Conservation (phyloP, 2,329 filamentous ascomycete species). For the Paracoccidioides brasiliensis region DNA sequence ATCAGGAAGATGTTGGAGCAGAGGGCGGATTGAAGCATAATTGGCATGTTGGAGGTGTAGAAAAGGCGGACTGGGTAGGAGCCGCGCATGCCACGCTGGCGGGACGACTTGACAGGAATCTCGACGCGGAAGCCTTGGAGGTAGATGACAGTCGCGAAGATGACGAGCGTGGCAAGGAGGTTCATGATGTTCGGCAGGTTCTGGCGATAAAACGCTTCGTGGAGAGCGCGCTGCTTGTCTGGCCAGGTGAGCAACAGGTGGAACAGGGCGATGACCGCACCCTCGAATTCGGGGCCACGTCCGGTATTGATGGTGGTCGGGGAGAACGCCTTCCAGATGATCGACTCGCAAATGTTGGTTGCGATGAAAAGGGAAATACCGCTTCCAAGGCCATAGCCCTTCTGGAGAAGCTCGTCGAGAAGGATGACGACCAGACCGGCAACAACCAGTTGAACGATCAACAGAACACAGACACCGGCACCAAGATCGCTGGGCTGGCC, state of each 20-base stretch:
- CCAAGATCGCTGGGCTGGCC: slow-evolving; percentile 93
- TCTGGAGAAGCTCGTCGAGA: slow-evolving; percentile 96
- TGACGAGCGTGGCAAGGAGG: slow-evolving; percentile 77
- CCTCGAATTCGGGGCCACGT: slow-evolving; percentile 72
- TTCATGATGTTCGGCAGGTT: slow-evolving; percentile 99
- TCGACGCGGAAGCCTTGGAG: slow-evolving; percentile 98
- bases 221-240: slow-evolving; percentile 97
- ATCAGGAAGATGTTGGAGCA: slow-evolving; percentile 99
- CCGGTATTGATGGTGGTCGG: slow-evolving; percentile 99
- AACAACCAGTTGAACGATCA: slow-evolving; percentile 94
- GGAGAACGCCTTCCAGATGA: slow-evolving; percentile 99
- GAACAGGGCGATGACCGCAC: slow-evolving; percentile 13
- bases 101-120: slow-evolving; percentile 98
- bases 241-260: slow-evolving; percentile 56
- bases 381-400: slow-evolving; percentile 95
- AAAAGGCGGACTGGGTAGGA: slow-evolving; percentile 98
- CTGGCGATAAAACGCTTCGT: slow-evolving; percentile 98
- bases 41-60: slow-evolving; percentile 99
- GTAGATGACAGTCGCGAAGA: slow-evolving; percentile 98
- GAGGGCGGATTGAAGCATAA: slow-evolving; percentile 98
- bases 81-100: slow-evolving; percentile 95
- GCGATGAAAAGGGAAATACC: slow-evolving; percentile 99
- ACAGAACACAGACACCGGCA: slow-evolving; percentile 92
- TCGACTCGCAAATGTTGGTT: slow-evolving; percentile 99
- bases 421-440: slow-evolving; percentile 98